phyloP scores from a whole-genome alignment of 2,329 filamentous ascomycete species.

The Acrocalymma vagum region DNA sequence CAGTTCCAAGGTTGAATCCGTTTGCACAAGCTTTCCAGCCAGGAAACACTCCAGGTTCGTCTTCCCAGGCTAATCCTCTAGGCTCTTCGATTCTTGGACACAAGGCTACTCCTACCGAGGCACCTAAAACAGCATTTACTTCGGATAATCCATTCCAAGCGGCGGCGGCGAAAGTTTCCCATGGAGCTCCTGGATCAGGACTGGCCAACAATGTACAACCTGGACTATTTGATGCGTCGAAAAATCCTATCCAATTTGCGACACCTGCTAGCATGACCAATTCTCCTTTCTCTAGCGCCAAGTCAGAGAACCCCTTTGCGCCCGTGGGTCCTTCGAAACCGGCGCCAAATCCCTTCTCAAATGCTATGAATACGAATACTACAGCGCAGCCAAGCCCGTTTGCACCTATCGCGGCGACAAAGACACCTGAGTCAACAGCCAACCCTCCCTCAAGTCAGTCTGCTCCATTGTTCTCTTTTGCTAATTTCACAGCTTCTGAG shows the following conservation, averaged over 20 bases:
- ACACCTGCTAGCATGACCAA: conserved; percentile 8
- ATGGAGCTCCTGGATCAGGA: too few species aligned
- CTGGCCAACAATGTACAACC: conserved; percentile 24
- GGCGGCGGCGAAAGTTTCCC: too few species aligned
- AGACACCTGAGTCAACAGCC: too few species aligned
- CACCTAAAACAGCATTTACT: too few species aligned
- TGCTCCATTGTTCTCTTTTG: too few species aligned
- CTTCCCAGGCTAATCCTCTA: too few species aligned
- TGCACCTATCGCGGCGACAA: too few species aligned
- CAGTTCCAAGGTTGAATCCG: conserved; percentile 23
- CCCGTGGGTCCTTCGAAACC: conserved; percentile 3
- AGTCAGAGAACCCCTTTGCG: conserved; percentile 1
- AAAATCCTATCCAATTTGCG: conserved; percentile 36
- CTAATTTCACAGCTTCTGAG: too few species aligned
- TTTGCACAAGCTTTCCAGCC: conserved; percentile 29
- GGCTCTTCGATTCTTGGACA: too few species aligned
- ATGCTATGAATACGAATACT: not conserved
- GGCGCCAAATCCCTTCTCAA: conserved; percentile 15
- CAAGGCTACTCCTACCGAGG: too few species aligned
- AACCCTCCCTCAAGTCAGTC: not conserved
- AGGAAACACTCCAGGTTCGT: conserved; percentile 6
- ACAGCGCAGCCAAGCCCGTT: conserved; percentile 6
- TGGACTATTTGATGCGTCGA: conserved; percentile 38
- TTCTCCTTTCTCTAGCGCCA: conserved; percentile 19
- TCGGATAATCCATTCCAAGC: too few species aligned